Evolutionary conservation across 768 basidiomycete species (phyloP).

Genomic region (Strobilomyces confusus): DNA sequence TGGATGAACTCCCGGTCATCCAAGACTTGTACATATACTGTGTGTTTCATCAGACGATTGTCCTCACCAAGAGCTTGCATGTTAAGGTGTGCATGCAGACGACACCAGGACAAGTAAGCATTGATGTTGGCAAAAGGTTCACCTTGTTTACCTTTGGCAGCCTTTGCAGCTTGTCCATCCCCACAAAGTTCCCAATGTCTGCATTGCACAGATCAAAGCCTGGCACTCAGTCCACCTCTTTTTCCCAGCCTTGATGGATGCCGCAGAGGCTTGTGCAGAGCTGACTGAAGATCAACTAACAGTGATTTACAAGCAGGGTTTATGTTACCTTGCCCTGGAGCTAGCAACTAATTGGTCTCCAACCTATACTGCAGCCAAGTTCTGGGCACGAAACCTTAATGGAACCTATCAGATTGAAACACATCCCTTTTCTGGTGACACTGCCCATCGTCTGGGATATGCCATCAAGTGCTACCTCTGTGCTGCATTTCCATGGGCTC

Average conservation of each 20-base stretch:
- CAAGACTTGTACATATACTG: neutral
- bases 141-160: neutral
- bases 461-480: neutral
- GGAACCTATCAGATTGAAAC: neutral
- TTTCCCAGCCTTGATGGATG: neutral
- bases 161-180: neutral
- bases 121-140: neutral
- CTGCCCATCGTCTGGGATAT: neutral
- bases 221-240: neutral
- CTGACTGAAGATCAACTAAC: neutral
- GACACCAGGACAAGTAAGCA: neutral
- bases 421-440: neutral
- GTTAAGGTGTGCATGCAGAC: neutral
- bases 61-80: neutral
- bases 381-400: neutral
- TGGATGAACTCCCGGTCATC: neutral
- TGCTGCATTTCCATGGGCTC: neutral
- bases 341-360: constrained; percentile 1
- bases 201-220: neutral
- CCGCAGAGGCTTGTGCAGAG: neutral
- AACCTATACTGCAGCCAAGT: neutral
- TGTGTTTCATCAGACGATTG: neutral
- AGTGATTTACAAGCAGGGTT: neutral
- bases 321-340: neutral
- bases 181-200: constrained; percentile 1